A percentile compares a stretch with the other conserved stretches of the same genome.
Evolutionary conservation across 495 filamentous ascomycete species (phyloP).

Genomic region (Neurospora sp.): DNA sequence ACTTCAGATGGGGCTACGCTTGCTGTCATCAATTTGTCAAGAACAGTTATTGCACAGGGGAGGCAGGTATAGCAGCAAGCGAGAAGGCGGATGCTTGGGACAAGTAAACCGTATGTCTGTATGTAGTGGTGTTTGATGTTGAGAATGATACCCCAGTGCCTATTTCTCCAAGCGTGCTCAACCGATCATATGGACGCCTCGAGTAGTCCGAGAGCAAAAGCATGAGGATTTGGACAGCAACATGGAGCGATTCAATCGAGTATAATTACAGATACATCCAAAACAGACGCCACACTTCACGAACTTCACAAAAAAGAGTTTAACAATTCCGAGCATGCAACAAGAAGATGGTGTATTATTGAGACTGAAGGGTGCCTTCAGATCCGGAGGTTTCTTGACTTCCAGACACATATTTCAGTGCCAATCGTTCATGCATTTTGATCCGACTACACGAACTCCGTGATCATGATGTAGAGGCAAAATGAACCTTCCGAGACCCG

Average conservation of each 20-base stretch:
- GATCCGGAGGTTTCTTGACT: constrained; percentile 8
- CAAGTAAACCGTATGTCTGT: constrained; percentile 2
- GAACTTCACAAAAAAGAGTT: neutral
- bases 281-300: neutral
- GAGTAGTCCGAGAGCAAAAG: neutral
- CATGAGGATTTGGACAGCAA: neutral
- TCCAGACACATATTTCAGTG: constrained; percentile 11
- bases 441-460: constrained; percentile 21
- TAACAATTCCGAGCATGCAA: neutral
- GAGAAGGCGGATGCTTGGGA: constrained; percentile 20
- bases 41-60: constrained; percentile 95
- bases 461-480: constrained; percentile 21
- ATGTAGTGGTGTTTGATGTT: neutral
- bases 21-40: constrained; percentile 90
- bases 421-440: constrained; percentile 20
- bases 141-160: constrained; percentile 19
- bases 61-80: constrained; percentile 59
- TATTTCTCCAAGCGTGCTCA: neutral
- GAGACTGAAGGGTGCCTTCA: constrained; percentile 3
- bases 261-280: neutral
- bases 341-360: constrained; percentile 1
- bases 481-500: constrained; percentile 20
- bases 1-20: constrained; percentile 94
- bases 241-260: neutral
- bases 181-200: neutral